Conservation (phyloP, 768 basidiomycete species). For the Tulasnella sp. region DNA sequence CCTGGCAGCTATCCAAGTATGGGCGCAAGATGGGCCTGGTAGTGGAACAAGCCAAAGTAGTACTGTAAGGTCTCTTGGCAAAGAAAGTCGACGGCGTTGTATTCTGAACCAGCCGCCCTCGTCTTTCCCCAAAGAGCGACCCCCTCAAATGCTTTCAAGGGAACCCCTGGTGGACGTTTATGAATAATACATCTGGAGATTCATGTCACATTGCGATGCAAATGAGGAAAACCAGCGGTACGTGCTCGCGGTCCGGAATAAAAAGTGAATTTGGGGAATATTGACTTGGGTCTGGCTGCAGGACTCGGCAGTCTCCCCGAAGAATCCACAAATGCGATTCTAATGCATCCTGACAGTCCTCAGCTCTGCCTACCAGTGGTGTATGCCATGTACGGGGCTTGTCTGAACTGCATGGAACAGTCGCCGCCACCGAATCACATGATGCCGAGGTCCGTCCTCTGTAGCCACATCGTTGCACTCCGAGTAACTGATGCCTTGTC, state of each 20-base stretch:
- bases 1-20: background rate
- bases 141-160: background rate
- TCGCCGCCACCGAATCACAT: background rate
- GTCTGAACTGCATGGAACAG: background rate
- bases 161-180: background rate
- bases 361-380: background rate
- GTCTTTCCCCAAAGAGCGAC: background rate
- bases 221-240: too few relatives aligned
- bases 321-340: background rate
- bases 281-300: background rate
- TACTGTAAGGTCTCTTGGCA: background rate
- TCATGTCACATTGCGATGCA: too few relatives aligned
- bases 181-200: too few relatives aligned
- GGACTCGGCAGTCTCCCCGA: background rate
- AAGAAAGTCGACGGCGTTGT: background rate
- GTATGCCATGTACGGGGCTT: background rate
- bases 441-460: background rate
- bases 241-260: background rate
- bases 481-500: background rate
- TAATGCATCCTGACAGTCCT: background rate
- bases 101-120: background rate
- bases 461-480: background rate
- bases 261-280: background rate
- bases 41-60: background rate
- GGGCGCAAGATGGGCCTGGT: background rate